Evolutionary conservation across 1,284 basidiomycete species (phyloP).

Genomic region (Anthracocystis setariae): DNA sequence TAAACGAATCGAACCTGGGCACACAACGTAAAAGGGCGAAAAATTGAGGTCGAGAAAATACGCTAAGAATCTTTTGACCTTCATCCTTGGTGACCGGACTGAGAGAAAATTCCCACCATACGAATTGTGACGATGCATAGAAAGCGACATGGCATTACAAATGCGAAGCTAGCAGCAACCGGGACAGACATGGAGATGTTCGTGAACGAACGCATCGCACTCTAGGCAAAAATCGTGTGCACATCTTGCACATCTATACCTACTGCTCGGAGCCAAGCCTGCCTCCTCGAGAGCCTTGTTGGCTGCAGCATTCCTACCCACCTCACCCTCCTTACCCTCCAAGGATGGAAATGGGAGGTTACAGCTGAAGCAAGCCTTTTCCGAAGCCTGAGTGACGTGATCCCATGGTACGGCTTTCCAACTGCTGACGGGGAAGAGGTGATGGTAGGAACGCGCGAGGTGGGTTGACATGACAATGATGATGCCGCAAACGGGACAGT

Average conservation of each 20-base stretch:
- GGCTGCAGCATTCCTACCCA: constrained; percentile 18
- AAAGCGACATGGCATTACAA: too few relatives aligned
- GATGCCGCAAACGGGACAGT: constrained; percentile 94
- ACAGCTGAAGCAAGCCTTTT: constrained; percentile 48
- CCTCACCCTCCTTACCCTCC: constrained; percentile 6
- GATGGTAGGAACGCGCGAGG: constrained; percentile 92
- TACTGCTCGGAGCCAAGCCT: constrained; percentile 51
- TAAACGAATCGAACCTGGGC: too few relatives aligned
- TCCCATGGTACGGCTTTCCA: constrained; percentile 74
- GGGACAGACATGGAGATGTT: constrained; percentile 62
- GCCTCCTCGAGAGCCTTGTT: constrained; percentile 31
- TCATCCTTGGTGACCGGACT: too few relatives aligned
- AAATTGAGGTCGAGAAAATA: too few relatives aligned
- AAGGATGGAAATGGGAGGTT: constrained; percentile 43
- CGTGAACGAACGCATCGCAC: constrained; percentile 66
- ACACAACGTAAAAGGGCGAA: too few relatives aligned
- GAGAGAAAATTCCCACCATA: too few relatives aligned
- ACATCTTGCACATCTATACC: constrained; percentile 61
- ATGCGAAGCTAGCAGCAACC: constrained; percentile 48
- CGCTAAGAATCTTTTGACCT: too few relatives aligned
- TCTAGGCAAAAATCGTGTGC: constrained; percentile 62
- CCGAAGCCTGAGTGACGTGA: not conserved
- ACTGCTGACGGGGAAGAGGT: constrained; percentile 86
- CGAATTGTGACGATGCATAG: too few relatives aligned
- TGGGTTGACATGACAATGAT: constrained; percentile 98